Evolutionary conservation across 1,284 basidiomycete genomes (phyloP).

Genomic region (Ustilago trichophora): DNA sequence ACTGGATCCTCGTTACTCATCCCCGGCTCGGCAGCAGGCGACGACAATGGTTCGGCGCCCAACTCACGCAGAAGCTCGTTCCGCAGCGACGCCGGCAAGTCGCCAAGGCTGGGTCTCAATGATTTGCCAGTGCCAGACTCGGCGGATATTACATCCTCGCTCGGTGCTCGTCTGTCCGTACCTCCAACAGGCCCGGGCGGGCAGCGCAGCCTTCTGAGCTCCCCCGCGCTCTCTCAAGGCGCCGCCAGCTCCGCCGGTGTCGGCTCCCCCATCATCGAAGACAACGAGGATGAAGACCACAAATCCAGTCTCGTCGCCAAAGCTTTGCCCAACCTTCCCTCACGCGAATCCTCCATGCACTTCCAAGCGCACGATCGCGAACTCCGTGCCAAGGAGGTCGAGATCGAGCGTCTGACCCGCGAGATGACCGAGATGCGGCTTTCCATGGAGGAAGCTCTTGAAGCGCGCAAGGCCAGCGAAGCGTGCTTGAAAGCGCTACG

Average conservation of each 20-base stretch:
- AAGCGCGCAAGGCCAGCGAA: conserved; percentile 63
- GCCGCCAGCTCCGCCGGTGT: conserved; percentile 37
- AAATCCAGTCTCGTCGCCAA: no score
- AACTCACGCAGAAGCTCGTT: conserved; percentile 50
- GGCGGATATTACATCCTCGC: conserved; percentile 5
- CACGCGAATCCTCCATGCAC: conserved; percentile 19
- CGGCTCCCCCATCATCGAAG: conserved; percentile 47
- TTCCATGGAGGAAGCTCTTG: conserved; percentile 56
- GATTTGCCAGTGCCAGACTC: conserved; percentile 17
- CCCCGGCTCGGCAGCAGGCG: conserved; percentile 6
- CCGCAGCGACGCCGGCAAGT: conserved; percentile 29
- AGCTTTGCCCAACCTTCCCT: conserved; percentile 13
- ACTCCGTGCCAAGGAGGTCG: conserved; percentile 53
- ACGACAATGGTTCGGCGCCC: conserved; percentile 26
- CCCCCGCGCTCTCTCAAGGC: conserved; percentile 41
- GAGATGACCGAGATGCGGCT: conserved; percentile 48
- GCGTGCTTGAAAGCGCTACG: conserved; percentile 54
- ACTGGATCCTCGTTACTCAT: conserved; percentile 27
- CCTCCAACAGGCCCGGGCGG: neutral
- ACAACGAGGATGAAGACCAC: conserved; percentile 38
- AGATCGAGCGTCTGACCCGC: conserved; percentile 47
- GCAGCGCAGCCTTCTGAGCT: conserved; percentile 14
- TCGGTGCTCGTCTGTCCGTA: conserved; percentile 26
- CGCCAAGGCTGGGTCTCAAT: conserved; percentile 16
- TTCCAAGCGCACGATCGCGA: conserved; percentile 26